Evolutionary conservation across 2,329 filamentous ascomycete genomes (phyloP), one percentile per base, ranked within the genome.

Genomic region (Graphilbum fragrans): DNA sequence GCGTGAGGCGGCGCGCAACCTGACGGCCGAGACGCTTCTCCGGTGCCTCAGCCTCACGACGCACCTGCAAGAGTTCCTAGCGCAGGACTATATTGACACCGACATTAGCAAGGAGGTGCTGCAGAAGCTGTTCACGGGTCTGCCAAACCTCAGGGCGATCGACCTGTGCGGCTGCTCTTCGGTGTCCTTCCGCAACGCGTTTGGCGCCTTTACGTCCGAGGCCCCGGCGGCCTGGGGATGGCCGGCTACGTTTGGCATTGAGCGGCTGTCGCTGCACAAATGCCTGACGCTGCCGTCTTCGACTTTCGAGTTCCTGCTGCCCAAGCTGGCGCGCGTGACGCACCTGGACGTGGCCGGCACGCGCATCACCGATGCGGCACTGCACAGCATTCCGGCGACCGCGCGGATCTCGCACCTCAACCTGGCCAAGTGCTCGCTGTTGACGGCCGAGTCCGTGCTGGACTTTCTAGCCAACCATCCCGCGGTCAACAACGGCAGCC

Each of bases 271-370:
- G 25, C 67, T 92, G 42, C 85, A 92, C 62, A 84, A 86, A 64
- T 88, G 83, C 58, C 74, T 80, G 47, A 81, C 75, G 38, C 67
- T 92, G 4, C 73, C 82, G 2, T 65, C 80, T 1, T 60, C 69
- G 0, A 71, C 82, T 35, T 86, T 85, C 52, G 79, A 84, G 52
- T 67, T 65, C 3, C 64, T 90, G 16, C 65, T 92, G 11, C 81
- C 84, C n/a, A 74, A 76, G n/a, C 65, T 90, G 37, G 58, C 66
- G 21, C 67, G 72, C 41, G 63, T 87, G 41, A 90, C 84, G 1
- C 83, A 88, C 55, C 72, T 92, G 31, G 85, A 92, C 53, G 69
- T 88, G n/a, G 76, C 81, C 10, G 82, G 83, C 50, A 88, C 84
- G 2, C 74, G 80, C 49, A 76, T 92, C 51, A 87, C 79, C 27